Evolutionary conservation across 345 rosid genomes (phyloP).

Genomic region (Eucalyptus curtisii): DNA sequence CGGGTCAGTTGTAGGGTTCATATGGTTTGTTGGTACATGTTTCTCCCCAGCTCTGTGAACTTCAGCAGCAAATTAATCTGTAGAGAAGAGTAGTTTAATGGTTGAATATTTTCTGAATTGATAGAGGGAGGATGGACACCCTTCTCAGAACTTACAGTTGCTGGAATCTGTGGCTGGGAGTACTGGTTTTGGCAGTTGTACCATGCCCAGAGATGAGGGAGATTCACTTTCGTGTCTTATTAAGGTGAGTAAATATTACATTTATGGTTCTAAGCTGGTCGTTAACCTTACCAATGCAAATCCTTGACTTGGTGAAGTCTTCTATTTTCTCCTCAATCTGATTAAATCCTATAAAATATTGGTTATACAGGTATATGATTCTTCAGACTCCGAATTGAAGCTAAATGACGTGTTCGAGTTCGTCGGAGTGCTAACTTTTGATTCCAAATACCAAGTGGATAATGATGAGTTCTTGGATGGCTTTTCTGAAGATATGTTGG

Average conservation of each 20-base stretch:
- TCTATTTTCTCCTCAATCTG: neutral
- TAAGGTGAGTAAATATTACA: slow-evolving; percentile 27
- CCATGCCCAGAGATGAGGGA: slow-evolving; percentile 2
- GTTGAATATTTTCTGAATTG: neutral
- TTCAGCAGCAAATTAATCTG: neutral
- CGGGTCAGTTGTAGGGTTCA: neutral
- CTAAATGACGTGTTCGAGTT: slow-evolving; percentile 89
- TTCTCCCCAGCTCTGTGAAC: neutral
- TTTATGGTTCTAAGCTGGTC: neutral
- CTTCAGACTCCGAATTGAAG: slow-evolving; percentile 69
- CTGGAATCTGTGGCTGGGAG: slow-evolving; percentile 7
- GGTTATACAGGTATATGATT: slow-evolving; percentile 56
- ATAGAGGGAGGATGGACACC: slow-evolving; percentile 53
- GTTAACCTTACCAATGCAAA: neutral
- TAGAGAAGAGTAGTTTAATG: neutral
- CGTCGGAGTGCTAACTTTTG: slow-evolving; percentile 61
- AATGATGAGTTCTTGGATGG: slow-evolving; percentile 30
- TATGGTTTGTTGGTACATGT: neutral
- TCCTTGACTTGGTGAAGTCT: neutral
- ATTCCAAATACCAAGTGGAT: slow-evolving; percentile 20
- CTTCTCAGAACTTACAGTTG: slow-evolving; percentile 26
- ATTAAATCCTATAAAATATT: neutral
- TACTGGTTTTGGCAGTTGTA: slow-evolving; percentile 3
- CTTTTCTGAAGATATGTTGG: slow-evolving; percentile 31
- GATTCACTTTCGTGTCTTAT: slow-evolving; percentile 60